A percentile compares a stretch with the other conserved stretches of the same genome.
phyloP scores from a whole-genome alignment of 805 yeast species.

The Komagataella populi region DNA sequence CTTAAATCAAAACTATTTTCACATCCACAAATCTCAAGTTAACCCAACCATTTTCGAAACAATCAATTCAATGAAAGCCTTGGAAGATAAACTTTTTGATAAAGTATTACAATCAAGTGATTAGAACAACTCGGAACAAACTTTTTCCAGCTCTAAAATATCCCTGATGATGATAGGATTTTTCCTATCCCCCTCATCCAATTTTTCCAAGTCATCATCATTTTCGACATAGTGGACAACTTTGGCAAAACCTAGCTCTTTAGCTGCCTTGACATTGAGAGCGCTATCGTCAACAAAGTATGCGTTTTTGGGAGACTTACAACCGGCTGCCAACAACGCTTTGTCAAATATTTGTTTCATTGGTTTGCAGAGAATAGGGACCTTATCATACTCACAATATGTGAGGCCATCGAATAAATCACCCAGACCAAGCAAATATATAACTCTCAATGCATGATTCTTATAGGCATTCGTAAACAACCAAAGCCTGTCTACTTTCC shows the following conservation, averaged over 20 bases:
- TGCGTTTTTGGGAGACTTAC: conserved; percentile 30
- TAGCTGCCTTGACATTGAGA: conserved; percentile 65
- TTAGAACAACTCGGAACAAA: conserved; percentile 35
- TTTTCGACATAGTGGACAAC: conserved; percentile 68
- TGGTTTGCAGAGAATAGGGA: conserved; percentile 81
- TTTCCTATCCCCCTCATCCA: conserved; percentile 18
- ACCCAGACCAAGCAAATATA: conserved; percentile 74
- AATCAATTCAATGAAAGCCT: not conserved
- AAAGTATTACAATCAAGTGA: not conserved
- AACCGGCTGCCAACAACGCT: conserved; percentile 55
- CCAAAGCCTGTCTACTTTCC: conserved; percentile 68
- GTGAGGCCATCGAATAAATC: conserved; percentile 91
- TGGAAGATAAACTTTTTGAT: not conserved
- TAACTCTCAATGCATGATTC: conserved; percentile 76
- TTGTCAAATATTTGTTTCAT: conserved; percentile 52
- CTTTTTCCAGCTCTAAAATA: conserved; percentile 39
- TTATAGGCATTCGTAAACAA: conserved; percentile 89
- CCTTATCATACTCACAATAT: conserved; percentile 70
- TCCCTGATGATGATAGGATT: conserved; percentile 42
- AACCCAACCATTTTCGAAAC: not conserved
- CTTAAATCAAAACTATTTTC: not conserved
- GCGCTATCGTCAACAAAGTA: conserved; percentile 85
- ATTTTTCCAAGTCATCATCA: conserved; percentile 30
- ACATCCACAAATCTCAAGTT: not conserved
- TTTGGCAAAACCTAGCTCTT: conserved; percentile 54